Conservation (phyloP, 2,329 filamentous ascomycete genomes). For the Plenodomus lindquistii region DNA sequence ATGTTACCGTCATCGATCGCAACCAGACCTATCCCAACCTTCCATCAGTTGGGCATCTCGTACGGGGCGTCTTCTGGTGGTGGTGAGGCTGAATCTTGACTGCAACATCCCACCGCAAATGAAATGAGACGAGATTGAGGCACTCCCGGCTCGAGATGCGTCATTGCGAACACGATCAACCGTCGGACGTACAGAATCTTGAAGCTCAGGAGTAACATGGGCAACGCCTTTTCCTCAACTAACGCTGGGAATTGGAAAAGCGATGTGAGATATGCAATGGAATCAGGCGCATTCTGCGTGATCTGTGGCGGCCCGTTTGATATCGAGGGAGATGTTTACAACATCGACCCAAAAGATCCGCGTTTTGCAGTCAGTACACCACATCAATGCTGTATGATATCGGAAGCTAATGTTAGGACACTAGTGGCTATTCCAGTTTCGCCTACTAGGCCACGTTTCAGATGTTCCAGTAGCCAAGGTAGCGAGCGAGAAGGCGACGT, state of each 20-base stretch:
- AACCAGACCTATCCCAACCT: too few relatives aligned
- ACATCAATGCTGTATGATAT: not conserved
- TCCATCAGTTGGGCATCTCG: too few relatives aligned
- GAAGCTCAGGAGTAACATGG: too few relatives aligned
- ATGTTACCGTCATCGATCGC: too few relatives aligned
- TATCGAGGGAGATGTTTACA: slow-evolving; percentile 23
- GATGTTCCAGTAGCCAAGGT: slow-evolving; percentile 15
- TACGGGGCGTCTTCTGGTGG: too few relatives aligned
- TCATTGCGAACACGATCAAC: too few relatives aligned
- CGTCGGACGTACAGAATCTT: too few relatives aligned
- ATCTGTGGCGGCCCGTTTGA: slow-evolving; percentile 34
- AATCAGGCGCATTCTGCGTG: slow-evolving; percentile 28
- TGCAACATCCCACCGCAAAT: too few relatives aligned
- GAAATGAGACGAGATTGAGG: too few relatives aligned
- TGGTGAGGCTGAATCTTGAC: too few relatives aligned
- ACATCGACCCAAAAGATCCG: slow-evolving; percentile 20
- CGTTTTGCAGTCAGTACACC: slow-evolving; percentile 19
- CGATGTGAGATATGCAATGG: slow-evolving; percentile 25
- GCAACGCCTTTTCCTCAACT: slow-evolving; percentile 16
- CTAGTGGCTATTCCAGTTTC: slow-evolving; percentile 32
- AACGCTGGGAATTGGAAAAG: slow-evolving; percentile 12
- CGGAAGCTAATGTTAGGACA: not conserved
- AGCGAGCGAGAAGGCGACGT: slow-evolving; percentile 10
- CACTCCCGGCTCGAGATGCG: too few relatives aligned
- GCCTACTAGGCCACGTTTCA: slow-evolving; percentile 18